Evolutionary conservation across 208 protist genomes (phyloP).

Genomic region (Crithidia bombi): DNA sequence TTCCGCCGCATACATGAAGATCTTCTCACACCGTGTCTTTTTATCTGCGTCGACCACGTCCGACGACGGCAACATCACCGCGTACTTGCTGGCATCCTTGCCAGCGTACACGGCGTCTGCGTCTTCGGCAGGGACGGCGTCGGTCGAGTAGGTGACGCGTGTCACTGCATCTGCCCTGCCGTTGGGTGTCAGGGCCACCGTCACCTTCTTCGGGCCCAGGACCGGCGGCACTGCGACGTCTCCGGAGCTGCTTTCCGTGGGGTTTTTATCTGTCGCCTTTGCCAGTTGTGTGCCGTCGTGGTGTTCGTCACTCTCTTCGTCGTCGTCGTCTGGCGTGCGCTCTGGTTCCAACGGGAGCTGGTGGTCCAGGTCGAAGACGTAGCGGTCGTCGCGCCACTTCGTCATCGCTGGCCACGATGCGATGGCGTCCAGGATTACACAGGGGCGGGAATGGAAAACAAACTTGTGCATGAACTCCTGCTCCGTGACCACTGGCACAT

Average conservation of each 20-base stretch:
- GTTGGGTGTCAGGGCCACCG: conserved; percentile 91
- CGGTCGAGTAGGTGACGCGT: conserved; percentile 65
- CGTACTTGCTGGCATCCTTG: conserved; percentile 22
- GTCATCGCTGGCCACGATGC: conserved; percentile 76
- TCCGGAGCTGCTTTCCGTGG: not conserved
- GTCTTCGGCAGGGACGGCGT: conserved; percentile 36
- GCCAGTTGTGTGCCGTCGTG: conserved; percentile 9
- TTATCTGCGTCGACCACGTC: not conserved
- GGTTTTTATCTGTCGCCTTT: not conserved
- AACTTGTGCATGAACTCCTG: conserved; percentile 87
- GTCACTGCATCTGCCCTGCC: conserved; percentile 90
- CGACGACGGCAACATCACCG: conserved; percentile 19
- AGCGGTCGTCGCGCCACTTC: conserved; percentile 74
- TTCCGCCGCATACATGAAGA: conserved; percentile 87
- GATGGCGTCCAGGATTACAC: conserved; percentile 76
- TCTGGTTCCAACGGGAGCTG: conserved; percentile 43
- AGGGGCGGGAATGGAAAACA: conserved; percentile 83
- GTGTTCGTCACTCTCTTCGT: conserved; percentile 34
- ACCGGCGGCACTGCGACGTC: conserved; percentile 1
- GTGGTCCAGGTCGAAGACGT: conserved; percentile 80
- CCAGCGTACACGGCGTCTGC: conserved; percentile 28
- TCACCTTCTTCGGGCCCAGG: conserved; percentile 55
- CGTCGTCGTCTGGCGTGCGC: conserved; percentile 24
- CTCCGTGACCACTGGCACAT: conserved; percentile 57
- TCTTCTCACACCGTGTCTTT: conserved; percentile 40